Evolutionary conservation across 108 stramenopile species (phyloP), one percentile per base, ranked within the genome.

Genomic region (Thalassiosira profunda): DNA sequence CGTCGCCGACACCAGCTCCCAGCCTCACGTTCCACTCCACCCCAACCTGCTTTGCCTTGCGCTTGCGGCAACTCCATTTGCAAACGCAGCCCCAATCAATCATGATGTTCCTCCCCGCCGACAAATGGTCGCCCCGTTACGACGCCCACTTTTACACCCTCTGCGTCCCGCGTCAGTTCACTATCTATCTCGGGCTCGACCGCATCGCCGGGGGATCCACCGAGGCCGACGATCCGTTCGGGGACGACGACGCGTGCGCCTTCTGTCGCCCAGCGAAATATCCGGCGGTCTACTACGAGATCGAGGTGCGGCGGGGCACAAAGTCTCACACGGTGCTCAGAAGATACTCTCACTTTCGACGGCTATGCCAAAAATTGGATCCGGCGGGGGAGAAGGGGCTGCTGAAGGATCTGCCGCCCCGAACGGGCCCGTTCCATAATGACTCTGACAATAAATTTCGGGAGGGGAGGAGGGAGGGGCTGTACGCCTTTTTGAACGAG

Each of bases 51-150:
- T n/a, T n/a, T n/a, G n/a, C n/a, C n/a, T n/a, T n/a, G n/a, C n/a
- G n/a, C n/a, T n/a, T n/a, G n/a, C n/a, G n/a, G n/a, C n/a, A n/a
- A n/a, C n/a, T n/a, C n/a, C n/a, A n/a, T n/a, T n/a, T n/a, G n/a
- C n/a, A n/a, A n/a, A n/a, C n/a, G n/a, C n/a, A n/a, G n/a, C n/a
- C n/a, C n/a, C n/a, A 40, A 58, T 17, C 6, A 17, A 41, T 49
- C 58, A 74, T 74, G 63, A 64, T 64, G 63, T 74, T 45, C 72
- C 57, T 74, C 42, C 63, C 72, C 17, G 37, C 44, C 49, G 63
- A 64, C 36, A 64, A 74, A 48, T 74, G 72, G 72, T 74, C 72
- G 11, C 31, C 55, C 2, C 55, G 72, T 12, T 74, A 74, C 57
- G 63, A 58, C 21, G 20, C 51, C 17, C 72, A 74, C 30, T 74